Evolutionary conservation across 495 filamentous ascomycete species (phyloP).

Genomic region (Neurospora terricola): DNA sequence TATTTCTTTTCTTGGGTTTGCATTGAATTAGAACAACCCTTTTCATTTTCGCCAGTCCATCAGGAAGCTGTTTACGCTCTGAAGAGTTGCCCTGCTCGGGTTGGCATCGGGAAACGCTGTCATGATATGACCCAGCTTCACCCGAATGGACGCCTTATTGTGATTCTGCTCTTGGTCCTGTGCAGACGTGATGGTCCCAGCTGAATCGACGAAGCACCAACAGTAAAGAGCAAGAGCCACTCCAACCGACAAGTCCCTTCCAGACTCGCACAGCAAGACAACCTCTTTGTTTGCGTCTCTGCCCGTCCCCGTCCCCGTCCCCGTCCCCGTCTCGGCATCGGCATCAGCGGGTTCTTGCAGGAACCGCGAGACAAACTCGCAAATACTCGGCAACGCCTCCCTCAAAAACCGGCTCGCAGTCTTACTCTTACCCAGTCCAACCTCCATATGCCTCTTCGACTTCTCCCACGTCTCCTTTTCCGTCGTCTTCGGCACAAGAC

Average conservation of each 20-base stretch:
- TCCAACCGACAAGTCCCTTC: constrained; percentile 34
- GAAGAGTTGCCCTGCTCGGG: constrained; percentile 69
- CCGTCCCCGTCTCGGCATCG: background rate
- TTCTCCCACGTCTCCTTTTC: constrained; percentile 24
- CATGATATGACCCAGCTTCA: constrained; percentile 68
- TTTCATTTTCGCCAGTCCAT: constrained; percentile 45
- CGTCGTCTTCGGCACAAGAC: constrained; percentile 25
- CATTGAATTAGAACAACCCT: background rate
- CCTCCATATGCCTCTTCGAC: constrained; percentile 39
- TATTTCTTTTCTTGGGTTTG: background rate
- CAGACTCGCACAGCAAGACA: constrained; percentile 30
- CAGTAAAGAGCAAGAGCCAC: constrained; percentile 41
- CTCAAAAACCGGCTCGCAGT: constrained; percentile 67
- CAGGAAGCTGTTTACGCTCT: constrained; percentile 80
- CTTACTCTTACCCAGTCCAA: constrained; percentile 58
- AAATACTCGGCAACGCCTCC: constrained; percentile 48
- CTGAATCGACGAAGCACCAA: constrained; percentile 25
- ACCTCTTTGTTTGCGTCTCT: constrained; percentile 11
- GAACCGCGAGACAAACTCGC: constrained; percentile 31
- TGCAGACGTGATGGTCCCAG: constrained; percentile 17
- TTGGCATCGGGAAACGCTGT: constrained; percentile 64
- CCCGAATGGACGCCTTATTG: constrained; percentile 67
- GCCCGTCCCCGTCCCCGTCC: background rate
- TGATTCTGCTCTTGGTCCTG: constrained; percentile 27
- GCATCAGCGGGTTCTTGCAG: constrained; percentile 4